These are phyloP conservation scores for Aspergillus costaricaensis DNA, from an alignment of 2,329 filamentous ascomycete species.

Conservation along the genomic window DNA sequence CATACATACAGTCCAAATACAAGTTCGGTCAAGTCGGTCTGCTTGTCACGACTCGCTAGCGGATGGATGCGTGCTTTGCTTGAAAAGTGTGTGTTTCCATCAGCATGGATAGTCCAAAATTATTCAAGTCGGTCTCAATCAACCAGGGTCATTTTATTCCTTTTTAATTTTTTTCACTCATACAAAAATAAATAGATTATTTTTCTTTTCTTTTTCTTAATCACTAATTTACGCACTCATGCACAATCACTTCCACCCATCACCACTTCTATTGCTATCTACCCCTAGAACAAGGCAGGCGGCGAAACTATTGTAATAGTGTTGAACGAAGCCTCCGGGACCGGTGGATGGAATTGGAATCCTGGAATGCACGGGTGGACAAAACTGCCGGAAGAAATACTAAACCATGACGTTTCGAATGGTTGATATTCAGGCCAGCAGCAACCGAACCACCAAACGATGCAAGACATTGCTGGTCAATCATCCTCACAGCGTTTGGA, in stretches of 20 bases:
- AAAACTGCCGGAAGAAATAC: not conserved
- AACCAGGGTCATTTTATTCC: not conserved
- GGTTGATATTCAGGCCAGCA: not conserved
- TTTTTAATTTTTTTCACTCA: not conserved
- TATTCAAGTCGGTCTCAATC: not conserved
- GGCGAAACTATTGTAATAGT: too few species aligned
- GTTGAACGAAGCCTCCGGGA: not conserved
- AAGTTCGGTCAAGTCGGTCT: not conserved
- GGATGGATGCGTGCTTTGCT: constrained; percentile 6
- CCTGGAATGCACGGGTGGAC: not conserved
- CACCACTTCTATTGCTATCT: not conserved
- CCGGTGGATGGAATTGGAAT: not conserved
- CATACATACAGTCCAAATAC: not conserved
- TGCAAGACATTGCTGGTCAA: not conserved
- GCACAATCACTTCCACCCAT: not conserved
- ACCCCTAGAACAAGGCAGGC: not conserved
- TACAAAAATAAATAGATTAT: too few species aligned
- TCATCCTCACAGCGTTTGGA: not conserved
- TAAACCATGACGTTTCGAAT: not conserved
- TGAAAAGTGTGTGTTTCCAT: not conserved
- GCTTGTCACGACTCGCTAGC: constrained; percentile 6
- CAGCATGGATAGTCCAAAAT: constrained; percentile 4
- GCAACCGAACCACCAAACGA: not conserved
- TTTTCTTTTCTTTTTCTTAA: not conserved
- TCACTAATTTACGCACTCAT: not conserved